phyloP scores from a whole-genome alignment of 805 yeast species.

The Metschnikowia sp. region DNA sequence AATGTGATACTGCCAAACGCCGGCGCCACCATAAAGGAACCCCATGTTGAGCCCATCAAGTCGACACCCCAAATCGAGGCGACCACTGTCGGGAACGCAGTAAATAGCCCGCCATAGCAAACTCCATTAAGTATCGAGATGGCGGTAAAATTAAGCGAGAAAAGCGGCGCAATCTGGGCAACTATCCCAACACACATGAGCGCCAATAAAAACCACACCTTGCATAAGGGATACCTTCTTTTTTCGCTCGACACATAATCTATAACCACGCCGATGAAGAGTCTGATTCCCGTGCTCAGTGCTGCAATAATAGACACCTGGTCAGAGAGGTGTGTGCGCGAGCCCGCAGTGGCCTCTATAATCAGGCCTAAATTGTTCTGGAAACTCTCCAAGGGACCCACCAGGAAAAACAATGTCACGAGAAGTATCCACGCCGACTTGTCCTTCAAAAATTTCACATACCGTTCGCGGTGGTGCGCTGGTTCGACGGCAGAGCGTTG shows the following conservation, averaged over 20 bases:
- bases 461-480: constrained; percentile 33
- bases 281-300: constrained; percentile 67
- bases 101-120: constrained; percentile 79
- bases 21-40: constrained; percentile 82
- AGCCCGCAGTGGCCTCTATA: constrained; percentile 37
- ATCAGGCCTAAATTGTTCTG: constrained; percentile 81
- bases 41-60: constrained; percentile 90
- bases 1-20: constrained; percentile 73
- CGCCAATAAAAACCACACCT: constrained; percentile 31
- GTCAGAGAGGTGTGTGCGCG: constrained; percentile 26
- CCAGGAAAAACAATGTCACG: constrained; percentile 56
- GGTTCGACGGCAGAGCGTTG: constrained; percentile 36
- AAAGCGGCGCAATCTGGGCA: constrained; percentile 26
- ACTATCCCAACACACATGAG: constrained; percentile 27
- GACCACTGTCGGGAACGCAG: constrained; percentile 80
- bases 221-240: constrained; percentile 27
- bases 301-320: constrained; percentile 63
- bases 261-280: constrained; percentile 62
- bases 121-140: constrained; percentile 58
- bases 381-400: constrained; percentile 86
- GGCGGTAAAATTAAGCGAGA: constrained; percentile 15
- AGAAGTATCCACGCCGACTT: constrained; percentile 63
- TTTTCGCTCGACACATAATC: constrained; percentile 50
- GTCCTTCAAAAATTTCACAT: constrained; percentile 44
- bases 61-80: constrained; percentile 86